These are phyloP conservation scores for Naganishia cerealis DNA, from an alignment of 1,284 basidiomycete species.

Conservation along the genomic window DNA sequence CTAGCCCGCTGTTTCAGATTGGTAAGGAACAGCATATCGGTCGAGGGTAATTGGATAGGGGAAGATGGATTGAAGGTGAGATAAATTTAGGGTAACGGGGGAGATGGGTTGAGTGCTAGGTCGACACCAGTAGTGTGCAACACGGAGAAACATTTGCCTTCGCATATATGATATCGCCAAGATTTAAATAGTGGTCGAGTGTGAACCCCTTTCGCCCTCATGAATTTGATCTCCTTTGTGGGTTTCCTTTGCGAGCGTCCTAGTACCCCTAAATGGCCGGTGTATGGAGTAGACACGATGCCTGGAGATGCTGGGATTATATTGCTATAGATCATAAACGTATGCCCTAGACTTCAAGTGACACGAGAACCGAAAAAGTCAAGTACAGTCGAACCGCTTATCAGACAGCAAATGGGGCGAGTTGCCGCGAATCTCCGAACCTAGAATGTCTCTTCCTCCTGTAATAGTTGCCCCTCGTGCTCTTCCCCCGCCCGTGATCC, in stretches of 20 bases:
- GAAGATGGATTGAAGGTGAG: neutral
- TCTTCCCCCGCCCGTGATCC: slow-evolving; percentile 38
- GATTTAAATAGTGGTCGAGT: neutral
- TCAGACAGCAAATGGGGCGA: neutral
- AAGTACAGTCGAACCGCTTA: slow-evolving; percentile 9
- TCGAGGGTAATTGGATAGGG: neutral
- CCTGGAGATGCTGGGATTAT: neutral
- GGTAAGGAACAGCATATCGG: neutral
- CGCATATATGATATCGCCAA: neutral
- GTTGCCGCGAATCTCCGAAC: neutral
- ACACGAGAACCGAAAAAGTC: neutral
- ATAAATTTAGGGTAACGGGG: neutral
- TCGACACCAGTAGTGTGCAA: neutral
- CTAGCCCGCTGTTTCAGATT: neutral
- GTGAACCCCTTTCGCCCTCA: neutral
- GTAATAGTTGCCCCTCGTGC: slow-evolving; percentile 47
- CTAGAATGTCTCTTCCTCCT: slow-evolving; percentile 64
- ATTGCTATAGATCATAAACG: slow-evolving; percentile 5
- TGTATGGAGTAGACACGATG: neutral
- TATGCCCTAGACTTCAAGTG: neutral
- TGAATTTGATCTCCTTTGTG: neutral
- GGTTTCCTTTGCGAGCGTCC: neutral
- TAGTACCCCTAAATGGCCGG: neutral
- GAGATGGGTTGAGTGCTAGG: neutral
- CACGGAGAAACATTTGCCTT: neutral